Base-by-base conservation (phyloP, 345 rosid genomes). In the Erysimum cheiranthoides region DNA sequence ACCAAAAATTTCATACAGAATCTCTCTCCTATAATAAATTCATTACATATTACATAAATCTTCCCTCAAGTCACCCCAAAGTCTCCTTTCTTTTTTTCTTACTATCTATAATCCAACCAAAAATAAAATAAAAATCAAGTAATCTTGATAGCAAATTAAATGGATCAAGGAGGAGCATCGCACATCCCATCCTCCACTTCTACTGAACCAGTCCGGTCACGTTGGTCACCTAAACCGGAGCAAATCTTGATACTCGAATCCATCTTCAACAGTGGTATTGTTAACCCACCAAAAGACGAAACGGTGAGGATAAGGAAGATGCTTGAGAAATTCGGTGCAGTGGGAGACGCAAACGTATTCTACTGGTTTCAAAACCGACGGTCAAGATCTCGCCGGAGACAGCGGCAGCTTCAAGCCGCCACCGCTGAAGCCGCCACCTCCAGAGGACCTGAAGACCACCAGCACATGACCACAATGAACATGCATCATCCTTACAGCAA, bases 181-280 rank as follows among this genome's bases (percentile, higher is more conserved):
- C 89, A 81, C 47, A 75, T 79, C 39, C 80, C 36, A 34, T 34
- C 76, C 68, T 78, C 83, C 8, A 81, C 79, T 54, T 81, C 88
- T 46, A 84, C 78, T 14, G 96, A 92, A 64, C 93, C 96, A 2
- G 96, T 92, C 40, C 80, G 98, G 78, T 89, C 98, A 49, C 81
- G 99, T 68, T 95, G 99, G 99, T 92, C 97, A 36, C 99, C 99
- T 7, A 95, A 95, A 80, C 96, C 97, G 5, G 99, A 95, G 78
- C 99, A 95, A 82, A 92, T 95, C 83, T 80, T 92, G 82, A 92
- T 95, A 75, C 97, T 95, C 6, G 99, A 95, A 81, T 89, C 99
- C 78, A 90, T 95, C 86, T 95, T 92, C 82, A 95, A 92, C 62
- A 92, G 99, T 70, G 99, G 99, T 30, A 90, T 88, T 88, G 97